Evolutionary conservation across 441 rosid species (phyloP).

Genomic region (Syzygium malaccense): DNA sequence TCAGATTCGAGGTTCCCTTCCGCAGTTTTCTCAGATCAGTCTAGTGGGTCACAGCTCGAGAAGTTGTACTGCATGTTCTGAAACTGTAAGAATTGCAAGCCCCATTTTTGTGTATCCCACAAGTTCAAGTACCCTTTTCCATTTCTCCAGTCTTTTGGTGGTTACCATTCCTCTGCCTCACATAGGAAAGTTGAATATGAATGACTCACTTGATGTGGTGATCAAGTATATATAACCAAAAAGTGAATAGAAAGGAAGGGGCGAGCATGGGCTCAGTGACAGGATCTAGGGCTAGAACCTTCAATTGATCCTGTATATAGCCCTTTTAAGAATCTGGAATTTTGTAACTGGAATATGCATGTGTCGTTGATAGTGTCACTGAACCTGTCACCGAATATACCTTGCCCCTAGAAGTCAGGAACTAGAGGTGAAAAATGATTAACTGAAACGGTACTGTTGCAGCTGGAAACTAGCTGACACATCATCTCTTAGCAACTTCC

Average conservation of each 20-base stretch:
- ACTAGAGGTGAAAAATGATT: background rate
- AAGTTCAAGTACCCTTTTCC: background rate
- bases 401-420: background rate
- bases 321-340: background rate
- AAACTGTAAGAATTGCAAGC: slow-evolving; percentile 42
- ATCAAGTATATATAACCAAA: background rate
- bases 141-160: background rate
- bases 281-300: background rate
- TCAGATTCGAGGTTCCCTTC: slow-evolving; percentile 84
- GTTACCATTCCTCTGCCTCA: background rate
- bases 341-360: background rate
- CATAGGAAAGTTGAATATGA: background rate
- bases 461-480: background rate
- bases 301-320: background rate
- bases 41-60: slow-evolving; percentile 75
- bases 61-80: slow-evolving; percentile 87
- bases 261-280: background rate
- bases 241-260: background rate
- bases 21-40: slow-evolving; percentile 77
- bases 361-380: background rate
- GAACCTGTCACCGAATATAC: background rate
- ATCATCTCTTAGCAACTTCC: background rate
- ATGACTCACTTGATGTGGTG: background rate
- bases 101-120: background rate
- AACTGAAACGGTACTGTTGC: background rate